Conservation (phyloP, 306 rosid genomes). For the Acacia melanoxylon region DNA sequence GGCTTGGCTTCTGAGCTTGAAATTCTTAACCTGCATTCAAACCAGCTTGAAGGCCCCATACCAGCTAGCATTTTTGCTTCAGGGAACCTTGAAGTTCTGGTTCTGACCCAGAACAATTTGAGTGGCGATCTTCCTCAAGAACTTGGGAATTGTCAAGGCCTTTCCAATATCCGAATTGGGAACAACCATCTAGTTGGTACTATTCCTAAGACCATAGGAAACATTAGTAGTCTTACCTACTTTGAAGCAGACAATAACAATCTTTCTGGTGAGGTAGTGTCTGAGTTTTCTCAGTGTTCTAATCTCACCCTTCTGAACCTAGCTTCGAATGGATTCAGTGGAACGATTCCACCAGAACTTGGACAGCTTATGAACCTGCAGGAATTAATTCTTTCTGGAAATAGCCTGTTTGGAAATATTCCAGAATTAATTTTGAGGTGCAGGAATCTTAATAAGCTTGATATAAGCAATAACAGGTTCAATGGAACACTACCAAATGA, state of each 20-base stretch:
- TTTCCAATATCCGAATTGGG: constrained; percentile 47
- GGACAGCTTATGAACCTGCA: constrained; percentile 88
- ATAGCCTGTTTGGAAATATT: constrained; percentile 77
- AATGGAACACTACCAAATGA: constrained; percentile 86
- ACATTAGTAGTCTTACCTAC: constrained; percentile 90
- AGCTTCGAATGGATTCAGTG: constrained; percentile 88
- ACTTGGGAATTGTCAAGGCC: constrained; percentile 48
- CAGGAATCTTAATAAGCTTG: constrained; percentile 92
- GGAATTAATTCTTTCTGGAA: constrained; percentile 89
- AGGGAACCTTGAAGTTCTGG: constrained; percentile 81
- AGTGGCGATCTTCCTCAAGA: constrained; percentile 46
- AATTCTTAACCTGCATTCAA: constrained; percentile 91
- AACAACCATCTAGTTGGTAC: constrained; percentile 45
- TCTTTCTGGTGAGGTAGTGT: constrained; percentile 73
- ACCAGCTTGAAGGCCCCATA: constrained; percentile 78
- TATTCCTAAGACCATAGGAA: constrained; percentile 59
- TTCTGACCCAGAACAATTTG: constrained; percentile 84
- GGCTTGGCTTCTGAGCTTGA: constrained; percentile 72
- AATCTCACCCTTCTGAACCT: constrained; percentile 92
- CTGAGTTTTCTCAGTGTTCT: constrained; percentile 72
- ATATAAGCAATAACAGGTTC: constrained; percentile 85
- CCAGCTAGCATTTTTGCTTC: constrained; percentile 75
- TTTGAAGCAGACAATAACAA: constrained; percentile 90
- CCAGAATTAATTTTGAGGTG: constrained; percentile 75
- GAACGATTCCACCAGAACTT: constrained; percentile 70